phyloP scores from a whole-genome alignment of 192 early-diverging fungal species.

The Chytriomyces sp. region DNA sequence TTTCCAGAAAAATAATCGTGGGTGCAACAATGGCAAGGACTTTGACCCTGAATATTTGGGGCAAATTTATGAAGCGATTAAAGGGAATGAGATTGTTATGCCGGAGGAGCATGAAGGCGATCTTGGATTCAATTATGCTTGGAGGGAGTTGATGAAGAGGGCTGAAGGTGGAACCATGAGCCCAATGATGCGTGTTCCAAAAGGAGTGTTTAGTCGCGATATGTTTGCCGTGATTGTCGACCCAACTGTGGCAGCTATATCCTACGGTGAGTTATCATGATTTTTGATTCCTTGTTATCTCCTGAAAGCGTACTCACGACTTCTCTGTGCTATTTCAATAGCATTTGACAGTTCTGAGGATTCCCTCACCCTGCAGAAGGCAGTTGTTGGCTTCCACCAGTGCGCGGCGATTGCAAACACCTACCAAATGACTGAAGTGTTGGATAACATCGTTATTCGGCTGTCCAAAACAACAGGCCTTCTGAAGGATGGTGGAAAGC shows the following conservation, averaged over 20 bases:
- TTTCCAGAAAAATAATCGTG: conserved; percentile 86
- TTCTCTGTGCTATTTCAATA: conserved; percentile 43
- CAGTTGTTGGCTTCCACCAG: conserved; percentile 77
- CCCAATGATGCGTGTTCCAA: conserved; percentile 34
- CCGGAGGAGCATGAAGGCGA: conserved; percentile 97
- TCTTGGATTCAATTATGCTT: conserved; percentile 91
- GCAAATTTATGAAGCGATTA: conserved; percentile 88
- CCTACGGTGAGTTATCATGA: conserved; percentile 64
- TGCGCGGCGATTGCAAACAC: conserved; percentile 74
- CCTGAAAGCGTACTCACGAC: conserved; percentile 38
- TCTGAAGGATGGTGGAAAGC: conserved; percentile 39
- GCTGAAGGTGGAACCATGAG: conserved; percentile 51
- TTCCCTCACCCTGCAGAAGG: conserved; percentile 76
- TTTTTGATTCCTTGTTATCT: too few species aligned
- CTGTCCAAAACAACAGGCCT: conserved; percentile 80
- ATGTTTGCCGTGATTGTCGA: conserved; percentile 79
- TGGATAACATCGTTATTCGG: conserved; percentile 78
- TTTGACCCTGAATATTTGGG: conserved; percentile 83
- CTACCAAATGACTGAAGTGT: conserved; percentile 74
- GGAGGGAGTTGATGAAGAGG: conserved; percentile 78
- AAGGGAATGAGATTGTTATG: conserved; percentile 90
- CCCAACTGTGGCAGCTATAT: conserved; percentile 76
- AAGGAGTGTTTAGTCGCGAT: conserved; percentile 74
- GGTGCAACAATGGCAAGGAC: conserved; percentile 84
- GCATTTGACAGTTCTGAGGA: conserved; percentile 84